Evolutionary conservation across 495 filamentous ascomycete genomes (phyloP), one percentile per base, ranked within the genome.

Genomic region (Parmelia sp.): DNA sequence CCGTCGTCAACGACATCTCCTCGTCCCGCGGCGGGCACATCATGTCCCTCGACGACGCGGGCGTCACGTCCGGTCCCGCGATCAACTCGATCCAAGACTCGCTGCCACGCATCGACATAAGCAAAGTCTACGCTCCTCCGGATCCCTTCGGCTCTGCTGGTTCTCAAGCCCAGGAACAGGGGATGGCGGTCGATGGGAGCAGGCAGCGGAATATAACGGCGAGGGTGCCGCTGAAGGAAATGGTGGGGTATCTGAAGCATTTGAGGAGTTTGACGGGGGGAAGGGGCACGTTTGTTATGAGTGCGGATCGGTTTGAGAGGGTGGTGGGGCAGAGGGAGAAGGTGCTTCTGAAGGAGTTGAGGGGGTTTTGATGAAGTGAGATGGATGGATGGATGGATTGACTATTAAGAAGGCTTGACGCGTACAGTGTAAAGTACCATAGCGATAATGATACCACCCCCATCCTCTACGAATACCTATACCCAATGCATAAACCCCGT

Each of bases 171-270:
- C 70, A 33, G 68, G 65, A 59, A 56, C 72, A 61, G 40, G 68
- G 64, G 17, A 49, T 59, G 7, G 58, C 56, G 35, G 57, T 39
- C 10, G 63, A 63, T n/a, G 65, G 73, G 5, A 74, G 72, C 35
- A 68, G 76, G 12, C 81, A 81, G 57, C 76, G 86, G 58, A 87
- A 80, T 9, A 89, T 99, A 64, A 83, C 84, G 8, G 95, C 91
- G 5, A 84, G 88, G 65, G 92, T 97, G 36, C 95, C 95, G 49
- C 76, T 97, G 62, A 92, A 91, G 74, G 93, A 97, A 74, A 97
- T 97, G 92, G 89, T 97, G 58, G 91, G 93, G 39, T 99, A 99
- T 76, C 75, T 97, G 70, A 91, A 89, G 74, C 90, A 95, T 74
- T 76, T 99, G 71, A 78, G 95, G 47, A 91, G 88, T 73, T 75